A percentile compares a stretch with the other conserved stretches of the same genome.
Conservation (phyloP, 2,329 filamentous ascomycete genomes). For the Harringtonia aguacate region DNA sequence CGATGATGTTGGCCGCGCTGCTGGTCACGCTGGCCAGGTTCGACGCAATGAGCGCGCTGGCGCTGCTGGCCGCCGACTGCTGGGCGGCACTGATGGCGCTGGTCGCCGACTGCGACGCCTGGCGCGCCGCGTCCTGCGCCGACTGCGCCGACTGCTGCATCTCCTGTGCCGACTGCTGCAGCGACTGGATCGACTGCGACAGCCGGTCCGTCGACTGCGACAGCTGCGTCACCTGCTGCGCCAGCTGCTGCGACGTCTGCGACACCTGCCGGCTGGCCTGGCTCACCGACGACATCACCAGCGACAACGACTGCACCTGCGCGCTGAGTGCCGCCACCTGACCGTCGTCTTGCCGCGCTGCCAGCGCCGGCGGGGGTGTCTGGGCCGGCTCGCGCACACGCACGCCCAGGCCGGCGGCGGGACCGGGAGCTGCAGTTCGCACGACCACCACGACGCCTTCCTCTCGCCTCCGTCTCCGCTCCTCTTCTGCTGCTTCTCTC, state of each 20-base stretch:
- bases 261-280: constrained; percentile 18
- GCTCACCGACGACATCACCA: constrained; percentile 18
- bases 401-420: no score
- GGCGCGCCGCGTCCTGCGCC: constrained; percentile 12
- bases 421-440: no score
- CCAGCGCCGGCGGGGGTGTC: constrained; percentile 15
- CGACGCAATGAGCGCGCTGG: constrained; percentile 14
- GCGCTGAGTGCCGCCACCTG: constrained; percentile 16
- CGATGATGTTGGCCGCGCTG: constrained; percentile 18
- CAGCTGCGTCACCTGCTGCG: constrained; percentile 17
- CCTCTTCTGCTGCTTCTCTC: background rate
- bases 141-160: constrained; percentile 15
- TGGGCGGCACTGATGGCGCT: constrained; percentile 15
- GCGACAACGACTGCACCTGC: constrained; percentile 20
- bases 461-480: background rate
- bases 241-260: constrained; percentile 22
- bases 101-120: constrained; percentile 17
- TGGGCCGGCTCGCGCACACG: constrained; percentile 1
- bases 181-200: constrained; percentile 16
- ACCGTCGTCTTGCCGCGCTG: constrained; percentile 14
- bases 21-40: constrained; percentile 18
- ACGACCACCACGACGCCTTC: no score
- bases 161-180: constrained; percentile 14
- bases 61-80: constrained; percentile 17
- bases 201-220: constrained; percentile 20